A percentile compares a stretch with the other conserved stretches of the same genome.
phyloP scores from a whole-genome alignment of 371 early-diverging fungal genomes.

The Rhizopus stolonifer region DNA sequence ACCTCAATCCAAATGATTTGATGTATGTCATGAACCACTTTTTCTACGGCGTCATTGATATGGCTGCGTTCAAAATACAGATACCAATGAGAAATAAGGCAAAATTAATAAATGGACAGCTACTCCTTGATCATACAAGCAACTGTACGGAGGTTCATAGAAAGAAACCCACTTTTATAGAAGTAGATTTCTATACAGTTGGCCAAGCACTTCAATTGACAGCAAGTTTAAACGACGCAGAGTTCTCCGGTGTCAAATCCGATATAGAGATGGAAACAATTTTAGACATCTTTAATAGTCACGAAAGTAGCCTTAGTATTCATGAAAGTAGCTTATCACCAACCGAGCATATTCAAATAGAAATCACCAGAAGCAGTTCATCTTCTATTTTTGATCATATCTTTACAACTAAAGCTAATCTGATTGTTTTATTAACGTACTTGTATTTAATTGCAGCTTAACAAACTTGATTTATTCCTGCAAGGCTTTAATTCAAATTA shows the following conservation, averaged over 20 bases:
- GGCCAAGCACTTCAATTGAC: slow-evolving; percentile 49
- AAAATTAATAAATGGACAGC: slow-evolving; percentile 31
- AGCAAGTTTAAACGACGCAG: slow-evolving; percentile 58
- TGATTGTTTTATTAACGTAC: background rate
- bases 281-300: too few species aligned
- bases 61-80: slow-evolving; percentile 22
- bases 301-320: background rate
- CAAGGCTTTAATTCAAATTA: too few species aligned
- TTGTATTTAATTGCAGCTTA: too few species aligned
- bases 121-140: slow-evolving; percentile 31
- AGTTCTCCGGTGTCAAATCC: slow-evolving; percentile 8
- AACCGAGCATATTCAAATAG: slow-evolving; percentile 9
- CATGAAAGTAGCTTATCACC: background rate
- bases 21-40: slow-evolving; percentile 66
- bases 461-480: too few species aligned
- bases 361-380: background rate
- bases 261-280: background rate
- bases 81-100: slow-evolving; percentile 45
- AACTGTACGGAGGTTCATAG: slow-evolving; percentile 37
- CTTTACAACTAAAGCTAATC: background rate
- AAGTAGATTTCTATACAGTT: slow-evolving; percentile 72
- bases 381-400: background rate
- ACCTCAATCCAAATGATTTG: slow-evolving; percentile 11
- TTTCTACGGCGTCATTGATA: slow-evolving; percentile 36
- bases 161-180: slow-evolving; percentile 63